These are phyloP conservation scores for Centrapalus pauciflorus DNA, from an alignment of 129 eudicot genomes.

Conservation along the genomic window DNA sequence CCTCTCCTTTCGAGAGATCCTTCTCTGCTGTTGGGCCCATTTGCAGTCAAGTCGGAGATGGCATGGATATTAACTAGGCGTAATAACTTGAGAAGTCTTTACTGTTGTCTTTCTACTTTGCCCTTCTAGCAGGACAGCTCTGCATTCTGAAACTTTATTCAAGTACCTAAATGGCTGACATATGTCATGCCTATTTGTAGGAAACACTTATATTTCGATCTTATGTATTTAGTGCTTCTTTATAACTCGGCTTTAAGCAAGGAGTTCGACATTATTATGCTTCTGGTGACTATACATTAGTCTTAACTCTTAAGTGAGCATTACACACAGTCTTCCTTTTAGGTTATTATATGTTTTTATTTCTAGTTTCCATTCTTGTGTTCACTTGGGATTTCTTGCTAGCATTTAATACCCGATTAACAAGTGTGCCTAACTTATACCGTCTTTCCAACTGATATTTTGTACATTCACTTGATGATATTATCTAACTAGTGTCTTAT, in stretches of 20 bases:
- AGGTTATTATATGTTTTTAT: too few relatives aligned
- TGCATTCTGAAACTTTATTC: slow-evolving; percentile 33
- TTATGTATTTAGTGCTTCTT: slow-evolving; percentile 39
- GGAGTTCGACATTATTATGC: slow-evolving; percentile 37
- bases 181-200: slow-evolving; percentile 54
- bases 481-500: slow-evolving; percentile 24
- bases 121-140: slow-evolving; percentile 21
- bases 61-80: slow-evolving; percentile 88
- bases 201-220: slow-evolving; percentile 45
- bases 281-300: slow-evolving; percentile 23
- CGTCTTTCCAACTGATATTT: neutral
- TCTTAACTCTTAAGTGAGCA: slow-evolving; percentile 18
- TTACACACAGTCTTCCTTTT: neutral
- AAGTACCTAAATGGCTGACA: slow-evolving; percentile 41
- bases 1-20: slow-evolving; percentile 95
- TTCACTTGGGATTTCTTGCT: neutral
- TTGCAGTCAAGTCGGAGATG: slow-evolving; percentile 89
- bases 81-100: slow-evolving; percentile 15
- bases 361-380: neutral
- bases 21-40: slow-evolving; percentile 72
- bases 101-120: slow-evolving; percentile 23
- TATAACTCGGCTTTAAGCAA: slow-evolving; percentile 35
- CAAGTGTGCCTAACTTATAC: neutral
- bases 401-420: neutral
- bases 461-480: slow-evolving; percentile 5